Percentiles rank a stretch among this genome's conserved stretches.
These are phyloP conservation scores for Entomophthora muscae DNA, from an alignment of 371 early-diverging fungal species.

Conservation along the genomic window DNA sequence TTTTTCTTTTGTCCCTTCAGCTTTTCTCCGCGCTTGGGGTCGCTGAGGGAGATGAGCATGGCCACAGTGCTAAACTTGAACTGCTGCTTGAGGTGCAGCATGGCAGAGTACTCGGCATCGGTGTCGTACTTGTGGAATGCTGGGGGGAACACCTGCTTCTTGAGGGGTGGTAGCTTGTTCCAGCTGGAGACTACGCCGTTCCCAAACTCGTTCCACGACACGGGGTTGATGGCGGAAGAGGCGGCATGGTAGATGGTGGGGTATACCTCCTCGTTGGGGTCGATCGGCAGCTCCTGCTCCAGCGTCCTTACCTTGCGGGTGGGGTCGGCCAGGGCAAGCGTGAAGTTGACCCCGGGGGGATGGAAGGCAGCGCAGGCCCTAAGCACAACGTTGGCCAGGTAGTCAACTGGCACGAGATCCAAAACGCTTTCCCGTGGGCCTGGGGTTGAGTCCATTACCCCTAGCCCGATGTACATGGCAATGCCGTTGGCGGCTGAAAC, in stretches of 20 bases:
- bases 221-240: slow-evolving; percentile 16
- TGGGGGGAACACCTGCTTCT: neutral
- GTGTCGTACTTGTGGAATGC: neutral
- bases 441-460: slow-evolving; percentile 12
- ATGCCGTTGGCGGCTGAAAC: slow-evolving; percentile 29
- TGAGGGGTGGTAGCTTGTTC: slow-evolving; percentile 4
- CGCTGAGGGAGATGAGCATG: neutral
- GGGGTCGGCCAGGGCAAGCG: slow-evolving; percentile 14
- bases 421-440: slow-evolving; percentile 15
- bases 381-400: neutral
- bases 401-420: slow-evolving; percentile 11
- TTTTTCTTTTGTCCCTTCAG: neutral
- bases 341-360: slow-evolving; percentile 14
- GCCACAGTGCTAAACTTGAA: neutral
- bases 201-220: slow-evolving; percentile 17
- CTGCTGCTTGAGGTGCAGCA: neutral
- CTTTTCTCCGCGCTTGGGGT: neutral
- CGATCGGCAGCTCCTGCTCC: neutral
- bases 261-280: neutral
- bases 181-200: neutral
- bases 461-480: slow-evolving; percentile 12
- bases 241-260: slow-evolving; percentile 17
- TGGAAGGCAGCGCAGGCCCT: neutral
- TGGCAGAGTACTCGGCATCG: neutral
- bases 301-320: slow-evolving; percentile 2